Evolutionary conservation across 2,329 filamentous ascomycete species (phyloP).

Genomic region (Didymella glomerata): DNA sequence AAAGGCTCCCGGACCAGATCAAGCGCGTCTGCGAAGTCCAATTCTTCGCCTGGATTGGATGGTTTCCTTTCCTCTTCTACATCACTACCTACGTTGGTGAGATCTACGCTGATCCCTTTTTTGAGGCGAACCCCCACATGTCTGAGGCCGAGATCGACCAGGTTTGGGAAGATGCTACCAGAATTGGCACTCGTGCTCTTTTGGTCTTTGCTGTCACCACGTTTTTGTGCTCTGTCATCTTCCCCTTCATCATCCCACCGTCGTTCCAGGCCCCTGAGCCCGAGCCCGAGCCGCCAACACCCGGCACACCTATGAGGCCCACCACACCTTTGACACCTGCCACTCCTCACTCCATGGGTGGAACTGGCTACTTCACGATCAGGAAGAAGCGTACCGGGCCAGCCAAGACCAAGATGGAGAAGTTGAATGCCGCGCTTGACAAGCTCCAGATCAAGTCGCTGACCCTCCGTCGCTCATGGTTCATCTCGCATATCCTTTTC

Average conservation of each 20-base stretch:
- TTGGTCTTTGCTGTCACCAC: conserved; percentile 89
- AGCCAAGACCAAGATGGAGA: conserved; percentile 35
- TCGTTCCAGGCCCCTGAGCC: conserved; percentile 67
- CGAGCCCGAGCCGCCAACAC: conserved; percentile 26
- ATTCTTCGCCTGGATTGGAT: conserved; percentile 87
- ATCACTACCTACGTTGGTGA: conserved; percentile 93
- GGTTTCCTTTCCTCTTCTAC: conserved; percentile 96
- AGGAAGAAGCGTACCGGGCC: conserved; percentile 31
- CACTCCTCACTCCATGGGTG: conserved; percentile 44
- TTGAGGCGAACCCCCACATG: conserved; percentile 80
- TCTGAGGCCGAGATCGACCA: conserved; percentile 76
- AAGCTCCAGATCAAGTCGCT: conserved; percentile 79
- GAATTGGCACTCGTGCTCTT: conserved; percentile 87
- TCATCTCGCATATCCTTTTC: conserved; percentile 85
- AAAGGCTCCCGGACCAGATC: conserved; percentile 81
- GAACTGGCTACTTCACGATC: conserved; percentile 47
- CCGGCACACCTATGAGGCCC: conserved; percentile 51
- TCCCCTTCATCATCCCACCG: conserved; percentile 86
- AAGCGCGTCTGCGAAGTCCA: conserved; percentile 73
- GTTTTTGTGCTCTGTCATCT: conserved; percentile 78
- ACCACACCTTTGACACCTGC: conserved; percentile 49
- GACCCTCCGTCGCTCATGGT: conserved; percentile 88
- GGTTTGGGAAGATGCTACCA: conserved; percentile 84
- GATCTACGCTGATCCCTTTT: conserved; percentile 85
- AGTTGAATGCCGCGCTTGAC: conserved; percentile 57